phyloP scores from a whole-genome alignment of 1,284 basidiomycete species.

The Pseudozyma sp. region DNA sequence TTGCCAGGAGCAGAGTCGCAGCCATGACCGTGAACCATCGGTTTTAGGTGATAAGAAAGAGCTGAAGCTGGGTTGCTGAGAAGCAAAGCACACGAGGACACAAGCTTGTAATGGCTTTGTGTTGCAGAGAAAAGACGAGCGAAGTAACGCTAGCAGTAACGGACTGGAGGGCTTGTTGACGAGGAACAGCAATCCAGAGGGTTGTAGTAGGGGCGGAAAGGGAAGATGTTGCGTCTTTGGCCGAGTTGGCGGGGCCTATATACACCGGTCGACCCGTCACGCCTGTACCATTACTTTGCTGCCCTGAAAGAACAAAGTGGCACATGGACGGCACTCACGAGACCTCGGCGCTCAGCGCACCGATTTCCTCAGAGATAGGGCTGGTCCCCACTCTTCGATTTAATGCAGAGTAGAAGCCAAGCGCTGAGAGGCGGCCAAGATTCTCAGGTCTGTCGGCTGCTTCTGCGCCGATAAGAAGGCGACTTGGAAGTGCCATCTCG shows the following conservation, averaged over 20 bases:
- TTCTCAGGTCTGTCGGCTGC: constrained; percentile 5
- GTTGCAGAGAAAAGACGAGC: constrained; percentile 9
- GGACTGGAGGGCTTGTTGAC: constrained; percentile 21
- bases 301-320: not conserved
- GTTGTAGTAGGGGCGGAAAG: constrained; percentile 8
- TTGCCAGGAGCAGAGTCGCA: constrained; percentile 52
- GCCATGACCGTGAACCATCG: constrained; percentile 55
- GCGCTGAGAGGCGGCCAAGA: constrained; percentile 4
- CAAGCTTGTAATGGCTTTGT: constrained; percentile 8
- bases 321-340: constrained; percentile 5
- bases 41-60: constrained; percentile 26
- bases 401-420: not conserved
- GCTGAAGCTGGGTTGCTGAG: not conserved
- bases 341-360: not conserved
- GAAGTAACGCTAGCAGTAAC: constrained; percentile 12
- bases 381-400: no score
- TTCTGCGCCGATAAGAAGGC: constrained; percentile 2
- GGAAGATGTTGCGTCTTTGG: not conserved
- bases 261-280: not conserved
- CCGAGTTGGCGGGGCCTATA: constrained; percentile 10
- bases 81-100: constrained; percentile 20
- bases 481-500: not conserved
- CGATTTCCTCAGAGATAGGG: no score
- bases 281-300: not conserved
- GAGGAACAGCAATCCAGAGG: constrained; percentile 27